phyloP scores from a whole-genome alignment of 441 rosid genomes.

The Eruca vesicaria region DNA sequence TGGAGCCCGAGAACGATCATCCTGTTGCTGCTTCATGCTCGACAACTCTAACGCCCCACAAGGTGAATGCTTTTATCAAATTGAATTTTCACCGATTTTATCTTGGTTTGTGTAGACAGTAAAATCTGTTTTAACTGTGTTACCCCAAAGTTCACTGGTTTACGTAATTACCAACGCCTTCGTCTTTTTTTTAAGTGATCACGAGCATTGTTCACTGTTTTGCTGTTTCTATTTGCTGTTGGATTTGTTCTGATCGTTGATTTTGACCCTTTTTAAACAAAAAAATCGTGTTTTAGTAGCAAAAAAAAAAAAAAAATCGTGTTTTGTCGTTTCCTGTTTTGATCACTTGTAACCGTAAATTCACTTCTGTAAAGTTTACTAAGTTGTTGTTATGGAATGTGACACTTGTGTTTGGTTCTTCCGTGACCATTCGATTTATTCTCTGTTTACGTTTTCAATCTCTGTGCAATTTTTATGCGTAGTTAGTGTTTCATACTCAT shows the following conservation, averaged over 20 bases:
- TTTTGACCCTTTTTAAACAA: background rate
- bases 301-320: background rate
- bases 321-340: background rate
- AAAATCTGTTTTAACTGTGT: constrained; percentile 11
- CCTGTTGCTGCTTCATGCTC: constrained; percentile 39
- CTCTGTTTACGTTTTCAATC: background rate
- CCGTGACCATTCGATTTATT: background rate
- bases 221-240: background rate
- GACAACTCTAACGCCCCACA: constrained; percentile 35
- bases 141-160: background rate
- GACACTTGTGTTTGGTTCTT: background rate
- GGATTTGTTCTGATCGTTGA: background rate
- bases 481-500: background rate
- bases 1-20: constrained; percentile 43
- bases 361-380: background rate
- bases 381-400: background rate
- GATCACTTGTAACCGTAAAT: background rate
- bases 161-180: too few species aligned
- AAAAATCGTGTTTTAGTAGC: background rate
- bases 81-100: background rate
- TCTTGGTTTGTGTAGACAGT: background rate
- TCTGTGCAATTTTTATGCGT: background rate
- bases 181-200: too few species aligned
- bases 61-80: constrained; percentile 43
- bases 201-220: constrained; percentile 5